Conservation (phyloP, 495 filamentous ascomycete genomes). For the Clohesyomyces aquaticus region DNA sequence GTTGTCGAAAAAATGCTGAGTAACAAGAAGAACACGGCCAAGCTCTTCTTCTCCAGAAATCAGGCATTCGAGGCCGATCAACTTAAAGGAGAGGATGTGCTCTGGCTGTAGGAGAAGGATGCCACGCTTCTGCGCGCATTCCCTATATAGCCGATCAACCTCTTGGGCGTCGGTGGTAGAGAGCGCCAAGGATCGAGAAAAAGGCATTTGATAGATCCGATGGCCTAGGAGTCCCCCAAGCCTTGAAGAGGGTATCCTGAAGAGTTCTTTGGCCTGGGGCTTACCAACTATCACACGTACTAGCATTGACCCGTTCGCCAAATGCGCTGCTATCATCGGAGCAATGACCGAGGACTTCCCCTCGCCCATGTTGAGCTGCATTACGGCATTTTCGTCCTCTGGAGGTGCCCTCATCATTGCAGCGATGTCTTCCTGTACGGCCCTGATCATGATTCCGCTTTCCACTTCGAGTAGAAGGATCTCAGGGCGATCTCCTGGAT, state of each 20-base stretch:
- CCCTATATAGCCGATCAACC: conserved; percentile 50
- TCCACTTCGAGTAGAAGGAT: conserved; percentile 66
- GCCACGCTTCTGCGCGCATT: conserved; percentile 51
- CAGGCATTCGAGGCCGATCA: conserved; percentile 63
- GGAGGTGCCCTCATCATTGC: conserved; percentile 58
- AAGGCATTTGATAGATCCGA: conserved; percentile 63
- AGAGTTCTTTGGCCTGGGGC: conserved; percentile 65
- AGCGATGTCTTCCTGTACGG: conserved; percentile 63
- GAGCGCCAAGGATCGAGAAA: conserved; percentile 58
- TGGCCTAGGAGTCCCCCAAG: conserved; percentile 64
- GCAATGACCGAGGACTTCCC: conserved; percentile 75
- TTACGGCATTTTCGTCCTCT: conserved; percentile 53
- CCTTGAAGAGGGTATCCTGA: conserved; percentile 60
- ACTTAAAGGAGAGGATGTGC: conserved; percentile 69
- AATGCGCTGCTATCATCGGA: conserved; percentile 60
- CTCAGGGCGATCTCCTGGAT: conserved; percentile 57
- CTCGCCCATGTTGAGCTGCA: conserved; percentile 78
- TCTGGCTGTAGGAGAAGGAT: conserved; percentile 68
- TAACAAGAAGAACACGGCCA: conserved; percentile 27
- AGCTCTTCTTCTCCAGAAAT: conserved; percentile 34
- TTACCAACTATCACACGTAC: conserved; percentile 66
- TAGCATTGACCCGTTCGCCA: conserved; percentile 59
- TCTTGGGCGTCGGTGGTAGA: conserved; percentile 27
- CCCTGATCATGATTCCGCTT: conserved; percentile 63
- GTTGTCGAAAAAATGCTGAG: conserved; percentile 38